Base-by-base conservation (phyloP, 805 yeast species). In the Candida tallmaniae region DNA sequence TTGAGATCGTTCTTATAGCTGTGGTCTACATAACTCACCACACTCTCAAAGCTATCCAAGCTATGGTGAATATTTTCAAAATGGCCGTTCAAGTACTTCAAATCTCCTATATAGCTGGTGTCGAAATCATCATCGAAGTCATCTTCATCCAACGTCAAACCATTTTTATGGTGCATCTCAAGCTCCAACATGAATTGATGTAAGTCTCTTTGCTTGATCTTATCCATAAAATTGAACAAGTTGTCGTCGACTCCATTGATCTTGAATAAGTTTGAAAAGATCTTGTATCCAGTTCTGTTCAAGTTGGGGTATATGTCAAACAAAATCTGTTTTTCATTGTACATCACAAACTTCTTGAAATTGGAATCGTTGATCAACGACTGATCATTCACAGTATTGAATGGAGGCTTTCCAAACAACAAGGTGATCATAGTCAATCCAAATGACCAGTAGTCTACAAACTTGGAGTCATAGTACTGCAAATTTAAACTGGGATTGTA, bases 381-480 rank as follows among this genome's bases (percentile, higher is more conserved):
- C 6, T 37, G 38, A 2, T 42, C 40, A 16, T 42, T 37, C 9
- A 42, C 40, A 26, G 68, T 64, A 43, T 70, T 64, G 55, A 75
- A 74, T 2, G 79, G 79, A 32, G 75, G 58, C 24, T 67, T 68
- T 13, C 78, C 78, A 51, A 73, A 74, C 28, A 74, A 56, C 3
- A 74, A 57, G 31, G 70, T 70, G 37, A 74, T 50, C 17, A 75
- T 39, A 2, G 78, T 73, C 34, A 74, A 60, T 3, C 77, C 80
- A 39, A 71, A 52, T 2, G 78, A 72, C 79, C 79, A 74, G 44
- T 61, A 58, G 55, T 75, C 80, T n/a, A 75, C 68, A 29, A 51
- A 57, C 36, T 55, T 58, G 21, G 75, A 57, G 46, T 71, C 72
- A 41, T 71, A 70, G n/a, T 40, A 30, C 12, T 36, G 20, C 10